These are phyloP conservation scores for Verticillium albo-atrum DNA, from an alignment of 2,329 filamentous ascomycete species.

Conservation along the genomic window DNA sequence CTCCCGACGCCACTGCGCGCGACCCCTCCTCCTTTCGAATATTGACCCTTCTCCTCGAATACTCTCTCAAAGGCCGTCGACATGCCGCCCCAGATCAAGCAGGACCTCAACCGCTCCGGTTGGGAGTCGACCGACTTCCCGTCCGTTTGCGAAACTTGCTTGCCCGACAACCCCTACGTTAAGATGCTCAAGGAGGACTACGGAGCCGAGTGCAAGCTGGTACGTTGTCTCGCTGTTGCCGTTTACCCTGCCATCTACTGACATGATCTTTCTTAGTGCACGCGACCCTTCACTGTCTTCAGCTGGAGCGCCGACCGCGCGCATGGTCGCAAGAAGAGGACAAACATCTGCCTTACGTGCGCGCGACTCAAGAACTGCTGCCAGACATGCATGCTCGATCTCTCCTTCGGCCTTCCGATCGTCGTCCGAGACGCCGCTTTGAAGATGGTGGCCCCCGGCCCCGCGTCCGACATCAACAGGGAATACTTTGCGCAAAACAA, in stretches of 20 bases:
- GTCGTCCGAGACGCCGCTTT: slow-evolving; percentile 92
- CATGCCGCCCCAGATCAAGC: slow-evolving; percentile 92
- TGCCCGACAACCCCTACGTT: slow-evolving; percentile 95
- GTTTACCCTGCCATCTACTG: slow-evolving; percentile 10
- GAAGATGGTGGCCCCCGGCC: slow-evolving; percentile 95
- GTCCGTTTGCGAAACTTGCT: slow-evolving; percentile 85
- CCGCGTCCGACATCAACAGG: slow-evolving; percentile 86
- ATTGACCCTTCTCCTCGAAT: neutral
- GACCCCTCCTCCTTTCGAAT: neutral
- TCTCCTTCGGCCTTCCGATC: slow-evolving; percentile 92
- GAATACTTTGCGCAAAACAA: slow-evolving; percentile 98
- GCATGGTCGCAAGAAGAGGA: slow-evolving; percentile 81
- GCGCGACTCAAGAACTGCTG: slow-evolving; percentile 98
- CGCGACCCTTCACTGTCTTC: slow-evolving; percentile 92
- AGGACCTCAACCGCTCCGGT: slow-evolving; percentile 89
- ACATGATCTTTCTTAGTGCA: slow-evolving; percentile 53
- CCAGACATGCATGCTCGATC: slow-evolving; percentile 96
- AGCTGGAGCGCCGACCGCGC: slow-evolving; percentile 92
- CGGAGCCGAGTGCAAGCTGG: slow-evolving; percentile 76
- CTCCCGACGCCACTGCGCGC: neutral
- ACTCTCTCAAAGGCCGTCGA: neutral
- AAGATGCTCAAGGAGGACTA: slow-evolving; percentile 99
- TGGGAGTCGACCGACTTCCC: slow-evolving; percentile 94
- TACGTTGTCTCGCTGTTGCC: slow-evolving; percentile 15
- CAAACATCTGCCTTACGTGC: slow-evolving; percentile 94